Evolutionary conservation across 768 basidiomycete species (phyloP).

Genomic region (Lactifluus hygrophoroides): DNA sequence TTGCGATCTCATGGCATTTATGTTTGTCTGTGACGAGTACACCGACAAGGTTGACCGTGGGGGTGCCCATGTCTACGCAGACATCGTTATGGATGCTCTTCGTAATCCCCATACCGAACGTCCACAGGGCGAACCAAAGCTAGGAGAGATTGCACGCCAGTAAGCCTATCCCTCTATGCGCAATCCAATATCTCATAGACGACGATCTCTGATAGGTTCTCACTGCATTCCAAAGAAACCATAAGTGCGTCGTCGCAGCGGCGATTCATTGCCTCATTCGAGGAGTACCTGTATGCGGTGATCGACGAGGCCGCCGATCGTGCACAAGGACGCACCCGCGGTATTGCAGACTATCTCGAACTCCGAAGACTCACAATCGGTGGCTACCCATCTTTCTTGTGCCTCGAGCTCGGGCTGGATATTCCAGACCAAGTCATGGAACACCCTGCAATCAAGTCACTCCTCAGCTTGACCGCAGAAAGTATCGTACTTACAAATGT

Average conservation of each 20-base stretch:
- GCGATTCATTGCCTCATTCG: slow-evolving; percentile 32
- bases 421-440: slow-evolving; percentile 33
- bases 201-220: not conserved
- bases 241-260: slow-evolving; percentile 25
- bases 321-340: no score
- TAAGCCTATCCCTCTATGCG: slow-evolving; percentile 16
- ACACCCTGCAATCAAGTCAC: no score
- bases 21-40: slow-evolving; percentile 43
- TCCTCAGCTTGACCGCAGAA: no score
- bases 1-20: slow-evolving; percentile 44
- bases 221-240: slow-evolving; percentile 2
- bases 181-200: no score
- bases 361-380: slow-evolving; percentile 35
- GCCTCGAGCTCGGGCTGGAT: slow-evolving; percentile 30
- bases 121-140: slow-evolving; percentile 31
- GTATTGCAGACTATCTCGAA: slow-evolving; percentile 31
- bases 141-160: slow-evolving; percentile 34
- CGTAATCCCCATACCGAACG: slow-evolving; percentile 30
- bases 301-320: slow-evolving; percentile 34
- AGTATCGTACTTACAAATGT: slow-evolving; percentile 34
- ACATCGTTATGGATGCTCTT: slow-evolving; percentile 29
- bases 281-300: slow-evolving; percentile 30
- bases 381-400: slow-evolving; percentile 32
- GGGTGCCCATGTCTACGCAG: slow-evolving; percentile 26
- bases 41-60: slow-evolving; percentile 32